phyloP scores from a whole-genome alignment of 768 basidiomycete genomes.

The Xerocomellus chrysenteron region DNA sequence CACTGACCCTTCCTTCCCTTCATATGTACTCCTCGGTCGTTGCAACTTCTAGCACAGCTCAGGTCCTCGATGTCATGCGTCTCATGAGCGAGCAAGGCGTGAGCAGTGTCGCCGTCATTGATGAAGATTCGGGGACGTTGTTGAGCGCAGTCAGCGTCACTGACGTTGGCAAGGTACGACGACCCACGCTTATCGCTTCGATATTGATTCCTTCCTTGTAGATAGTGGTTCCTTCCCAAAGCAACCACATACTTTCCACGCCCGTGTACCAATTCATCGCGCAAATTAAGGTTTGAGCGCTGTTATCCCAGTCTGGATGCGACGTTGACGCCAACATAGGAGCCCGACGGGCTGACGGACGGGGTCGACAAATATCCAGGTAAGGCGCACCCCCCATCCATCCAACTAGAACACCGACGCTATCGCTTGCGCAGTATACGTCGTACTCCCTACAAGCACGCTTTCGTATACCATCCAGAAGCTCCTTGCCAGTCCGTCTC shows the following conservation, averaged over 20 bases:
- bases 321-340: conserved; percentile 37
- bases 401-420: background rate
- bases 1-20: conserved; percentile 62
- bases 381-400: conserved; percentile 22
- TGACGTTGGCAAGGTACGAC: conserved; percentile 69
- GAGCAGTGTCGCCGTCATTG: conserved; percentile 76
- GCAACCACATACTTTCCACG: conserved; percentile 70
- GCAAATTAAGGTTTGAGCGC: conserved; percentile 59
- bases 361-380: conserved; percentile 80
- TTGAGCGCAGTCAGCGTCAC: conserved; percentile 81
- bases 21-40: conserved; percentile 63
- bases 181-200: background rate
- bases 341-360: conserved; percentile 72
- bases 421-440: conserved; percentile 54
- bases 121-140: conserved; percentile 59
- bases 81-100: conserved; percentile 86
- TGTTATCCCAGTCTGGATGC: background rate
- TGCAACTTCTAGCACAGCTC: conserved; percentile 55
- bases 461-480: conserved; percentile 76
- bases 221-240: conserved; percentile 79
- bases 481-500: conserved; percentile 70
- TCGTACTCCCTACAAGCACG: conserved; percentile 61
- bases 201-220: conserved; percentile 25
- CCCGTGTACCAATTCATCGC: conserved; percentile 70
- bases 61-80: conserved; percentile 78